phyloP scores from a whole-genome alignment of 306 rosid species.

The Prunus campanulata region DNA sequence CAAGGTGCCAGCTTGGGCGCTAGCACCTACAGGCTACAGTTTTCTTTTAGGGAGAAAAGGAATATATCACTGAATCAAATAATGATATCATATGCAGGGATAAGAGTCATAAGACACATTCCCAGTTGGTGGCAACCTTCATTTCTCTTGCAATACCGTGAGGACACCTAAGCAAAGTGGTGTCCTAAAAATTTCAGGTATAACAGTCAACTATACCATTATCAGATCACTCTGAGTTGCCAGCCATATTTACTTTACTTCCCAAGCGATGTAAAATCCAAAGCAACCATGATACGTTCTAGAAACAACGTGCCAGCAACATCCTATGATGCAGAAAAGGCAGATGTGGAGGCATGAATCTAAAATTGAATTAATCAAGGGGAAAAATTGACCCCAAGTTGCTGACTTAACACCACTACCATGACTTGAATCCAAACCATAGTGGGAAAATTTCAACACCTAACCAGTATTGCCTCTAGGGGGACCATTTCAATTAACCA shows the following conservation, averaged over 20 bases:
- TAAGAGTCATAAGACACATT: neutral
- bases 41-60: neutral
- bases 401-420: neutral
- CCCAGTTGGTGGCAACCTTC: neutral
- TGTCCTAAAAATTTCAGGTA: neutral
- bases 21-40: neutral
- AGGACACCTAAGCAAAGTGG: neutral
- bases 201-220: neutral
- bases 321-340: neutral
- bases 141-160: neutral
- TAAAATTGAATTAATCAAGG: neutral
- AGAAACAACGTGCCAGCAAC: neutral
- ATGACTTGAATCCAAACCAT: neutral
- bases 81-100: neutral
- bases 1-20: neutral
- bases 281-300: neutral
- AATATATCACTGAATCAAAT: neutral
- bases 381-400: neutral
- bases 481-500: neutral
- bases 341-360: neutral
- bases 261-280: neutral
- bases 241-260: neutral
- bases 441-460: neutral
- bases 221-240: neutral
- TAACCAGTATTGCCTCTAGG: neutral